These are phyloP conservation scores for Anacardium occidentale DNA, from an alignment of 345 rosid species.

Conservation along the genomic window DNA sequence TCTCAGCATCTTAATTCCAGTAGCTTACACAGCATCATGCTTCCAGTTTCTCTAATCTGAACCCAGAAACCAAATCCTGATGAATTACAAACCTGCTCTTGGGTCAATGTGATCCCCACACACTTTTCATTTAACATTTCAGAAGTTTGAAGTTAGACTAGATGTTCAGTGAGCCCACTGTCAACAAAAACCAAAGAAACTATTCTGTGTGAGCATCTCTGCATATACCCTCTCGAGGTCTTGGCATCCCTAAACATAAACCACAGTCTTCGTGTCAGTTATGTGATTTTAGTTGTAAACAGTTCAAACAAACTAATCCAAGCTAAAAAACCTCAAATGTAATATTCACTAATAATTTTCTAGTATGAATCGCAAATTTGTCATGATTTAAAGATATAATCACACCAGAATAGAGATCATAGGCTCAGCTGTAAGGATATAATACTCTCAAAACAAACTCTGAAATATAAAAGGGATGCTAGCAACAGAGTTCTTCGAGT, in stretches of 20 bases:
- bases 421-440: constrained; percentile 10
- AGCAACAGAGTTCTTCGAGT: constrained; percentile 10
- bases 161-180: too few relatives aligned
- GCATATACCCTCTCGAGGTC: too few relatives aligned
- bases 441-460: neutral
- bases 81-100: neutral
- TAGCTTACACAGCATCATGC: neutral
- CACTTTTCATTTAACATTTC: too few relatives aligned
- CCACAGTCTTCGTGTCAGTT: neutral
- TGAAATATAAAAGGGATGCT: constrained; percentile 10
- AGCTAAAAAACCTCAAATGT: neutral
- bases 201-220: too few relatives aligned
- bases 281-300: neutral
- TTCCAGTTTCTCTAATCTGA: neutral
- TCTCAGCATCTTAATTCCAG: neutral
- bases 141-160: too few relatives aligned
- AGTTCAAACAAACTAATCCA: neutral
- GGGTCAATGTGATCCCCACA: too few relatives aligned
- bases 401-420: neutral
- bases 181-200: too few relatives aligned
- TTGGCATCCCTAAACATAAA: too few relatives aligned
- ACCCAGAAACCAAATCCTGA: neutral
- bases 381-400: neutral
- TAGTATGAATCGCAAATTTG: neutral
- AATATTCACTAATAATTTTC: neutral